These are phyloP conservation scores for Lactifluus subvellereus DNA, from an alignment of 768 basidiomycete species.

Conservation along the genomic window DNA sequence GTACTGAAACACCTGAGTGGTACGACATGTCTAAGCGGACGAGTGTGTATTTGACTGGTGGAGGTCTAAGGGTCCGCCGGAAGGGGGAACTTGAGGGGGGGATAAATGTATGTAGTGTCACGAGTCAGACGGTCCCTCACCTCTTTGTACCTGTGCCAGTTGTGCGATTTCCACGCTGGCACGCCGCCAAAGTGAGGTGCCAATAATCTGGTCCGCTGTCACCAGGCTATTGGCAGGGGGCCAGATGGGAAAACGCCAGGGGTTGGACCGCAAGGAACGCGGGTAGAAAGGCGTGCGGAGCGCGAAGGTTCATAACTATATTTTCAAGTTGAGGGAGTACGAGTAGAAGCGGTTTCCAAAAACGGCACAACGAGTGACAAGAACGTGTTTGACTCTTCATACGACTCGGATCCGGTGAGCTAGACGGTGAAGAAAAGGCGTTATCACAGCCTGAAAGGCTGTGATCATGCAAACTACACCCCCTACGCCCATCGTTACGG, in stretches of 20 bases:
- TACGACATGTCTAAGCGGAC: not conserved
- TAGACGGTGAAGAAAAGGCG: not conserved
- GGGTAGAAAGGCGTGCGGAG: not conserved
- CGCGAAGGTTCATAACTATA: not conserved
- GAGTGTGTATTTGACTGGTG: not conserved
- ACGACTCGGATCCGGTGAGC: constrained; percentile 1
- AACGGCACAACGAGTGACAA: not conserved
- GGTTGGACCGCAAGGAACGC: not conserved
- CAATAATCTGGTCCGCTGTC: not conserved
- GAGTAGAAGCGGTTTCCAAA: constrained; percentile 10
- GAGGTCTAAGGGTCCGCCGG: not conserved
- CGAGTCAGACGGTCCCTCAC: not conserved
- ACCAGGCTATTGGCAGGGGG: not conserved
- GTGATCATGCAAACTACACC: not conserved
- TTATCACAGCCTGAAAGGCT: constrained; percentile 1
- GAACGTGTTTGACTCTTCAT: constrained; percentile 18
- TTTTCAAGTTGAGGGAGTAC: not conserved
- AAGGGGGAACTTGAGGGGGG: not conserved
- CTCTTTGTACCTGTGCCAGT: constrained; percentile 12
- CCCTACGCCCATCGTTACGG: not conserved
- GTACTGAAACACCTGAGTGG: not conserved
- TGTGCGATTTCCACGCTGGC: constrained; percentile 14
- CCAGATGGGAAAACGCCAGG: not conserved
- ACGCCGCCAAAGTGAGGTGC: not conserved
- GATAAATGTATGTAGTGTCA: not conserved